Evolutionary conservation across 805 yeast species (phyloP), one percentile per base, ranked within the genome.

Genomic region (Lachancea kluyveri): DNA sequence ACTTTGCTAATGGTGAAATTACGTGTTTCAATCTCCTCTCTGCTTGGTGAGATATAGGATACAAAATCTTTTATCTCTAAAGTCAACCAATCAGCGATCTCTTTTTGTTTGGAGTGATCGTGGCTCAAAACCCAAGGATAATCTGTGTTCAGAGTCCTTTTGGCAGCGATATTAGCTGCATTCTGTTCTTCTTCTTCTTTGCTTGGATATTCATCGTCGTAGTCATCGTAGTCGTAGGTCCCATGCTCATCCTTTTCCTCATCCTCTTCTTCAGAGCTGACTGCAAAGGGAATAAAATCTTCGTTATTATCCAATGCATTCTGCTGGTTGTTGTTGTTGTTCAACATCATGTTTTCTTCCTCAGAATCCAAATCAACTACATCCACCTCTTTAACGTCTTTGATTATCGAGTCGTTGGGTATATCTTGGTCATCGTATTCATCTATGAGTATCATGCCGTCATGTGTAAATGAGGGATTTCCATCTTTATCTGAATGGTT

Each of bases 51-150:
- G 16, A 88, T 77, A 55, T 87, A 90, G 28, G 75, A 72, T 17
- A 83, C 80, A 54, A 86, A 90, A 50, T 86, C 95, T 41, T 71
- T 72, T 41, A 90, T 83, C 54, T 90, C 97, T 57, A 71, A 65
- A 3, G 92, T 81, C 14, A 90, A 66, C 92, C 95, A 86, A 45
- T 81, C 88, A 1, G 88, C 78, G 20, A 87, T 74, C 45, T 83
- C 94, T 41, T 70, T 68, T 52, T 81, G 87, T 32, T 64, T 72
- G 1, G 85, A 74, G 50, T 84, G 94, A 45, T 84, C 90, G 43
- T 78, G 82, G 39, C 78, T 74, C 33, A 75, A 66, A 15, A 83
- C 69, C 95, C 95, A 86, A 0, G 94, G 94, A 39, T 50, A 59
- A 31, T 58, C 64, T 0, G 42, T 40, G 27, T 56, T 54, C 7